phyloP scores from a whole-genome alignment of 139 green algal genomes.

The Penium margaritaceum region DNA sequence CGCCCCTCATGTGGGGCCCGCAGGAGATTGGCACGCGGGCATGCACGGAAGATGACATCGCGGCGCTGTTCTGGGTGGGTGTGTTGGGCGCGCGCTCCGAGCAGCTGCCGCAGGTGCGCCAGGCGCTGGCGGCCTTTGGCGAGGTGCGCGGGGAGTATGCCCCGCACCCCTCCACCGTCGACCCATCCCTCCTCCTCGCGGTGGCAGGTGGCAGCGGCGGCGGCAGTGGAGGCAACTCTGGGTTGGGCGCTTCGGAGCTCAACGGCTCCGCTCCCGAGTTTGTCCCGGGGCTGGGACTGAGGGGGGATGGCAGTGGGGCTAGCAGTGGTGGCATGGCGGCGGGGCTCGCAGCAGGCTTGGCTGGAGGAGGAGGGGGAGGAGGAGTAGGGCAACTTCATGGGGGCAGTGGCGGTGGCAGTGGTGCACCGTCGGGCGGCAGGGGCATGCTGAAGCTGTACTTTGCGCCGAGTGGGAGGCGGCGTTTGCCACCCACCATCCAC shows the following conservation, averaged over 20 bases:
- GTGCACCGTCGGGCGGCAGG: no score
- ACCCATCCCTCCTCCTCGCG: not conserved
- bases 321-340: no score
- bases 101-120: conserved; percentile 16
- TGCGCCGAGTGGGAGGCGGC: conserved; percentile 5
- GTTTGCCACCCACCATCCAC: conserved; percentile 21
- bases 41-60: conserved; percentile 28
- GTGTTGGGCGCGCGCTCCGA: conserved; percentile 13
- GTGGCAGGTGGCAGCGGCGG: no score
- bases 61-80: conserved; percentile 26
- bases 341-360: no score
- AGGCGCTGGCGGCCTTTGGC: conserved; percentile 30
- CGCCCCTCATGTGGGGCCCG: conserved; percentile 20
- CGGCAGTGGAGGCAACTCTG: no score
- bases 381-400: no score
- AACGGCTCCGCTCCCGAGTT: not conserved
- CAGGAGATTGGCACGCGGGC: conserved; percentile 20
- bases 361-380: no score
- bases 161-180: conserved; percentile 2
- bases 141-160: conserved; percentile 36
- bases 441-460: conserved; percentile 41
- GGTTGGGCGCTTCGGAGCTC: not conserved
- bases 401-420: no score
- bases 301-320: no score
- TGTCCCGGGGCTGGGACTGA: not conserved